Conservation (phyloP, 208 protist genomes). For the Endotrypanum monterogeii region DNA sequence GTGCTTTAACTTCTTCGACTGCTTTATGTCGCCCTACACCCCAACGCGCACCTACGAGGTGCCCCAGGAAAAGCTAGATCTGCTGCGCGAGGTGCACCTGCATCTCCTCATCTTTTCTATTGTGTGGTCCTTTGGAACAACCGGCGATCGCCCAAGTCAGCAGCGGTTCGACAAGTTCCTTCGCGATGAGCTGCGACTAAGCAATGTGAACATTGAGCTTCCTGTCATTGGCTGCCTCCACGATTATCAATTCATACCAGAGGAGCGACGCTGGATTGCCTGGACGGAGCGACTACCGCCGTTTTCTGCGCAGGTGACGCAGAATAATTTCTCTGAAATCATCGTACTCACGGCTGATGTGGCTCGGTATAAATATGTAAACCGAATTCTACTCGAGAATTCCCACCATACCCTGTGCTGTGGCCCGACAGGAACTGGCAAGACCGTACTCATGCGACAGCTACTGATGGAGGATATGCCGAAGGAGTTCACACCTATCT, state of each 20-base stretch:
- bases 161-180: constrained; percentile 95
- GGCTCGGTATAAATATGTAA: constrained; percentile 95
- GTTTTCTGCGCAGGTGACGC: constrained; percentile 86
- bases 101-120: constrained; percentile 96
- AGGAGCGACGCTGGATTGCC: constrained; percentile 88
- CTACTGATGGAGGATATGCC: constrained; percentile 95
- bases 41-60: constrained; percentile 82
- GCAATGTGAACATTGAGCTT: constrained; percentile 72
- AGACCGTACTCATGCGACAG: constrained; percentile 95
- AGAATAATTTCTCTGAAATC: constrained; percentile 94
- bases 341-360: constrained; percentile 98
- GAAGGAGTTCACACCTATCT: constrained; percentile 95
- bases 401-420: constrained; percentile 95
- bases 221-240: constrained; percentile 94
- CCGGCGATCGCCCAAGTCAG: constrained; percentile 89
- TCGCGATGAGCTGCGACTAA: constrained; percentile 73
- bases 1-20: constrained; percentile 95
- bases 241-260: constrained; percentile 94
- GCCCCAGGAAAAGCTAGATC: constrained; percentile 77
- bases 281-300: constrained; percentile 93
- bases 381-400: constrained; percentile 90
- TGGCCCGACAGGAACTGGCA: constrained; percentile 98
- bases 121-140: constrained; percentile 98
- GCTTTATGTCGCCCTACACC: constrained; percentile 88
- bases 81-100: constrained; percentile 81